These are phyloP conservation scores for Yarrowia hollandica DNA, from an alignment of 805 yeast species.

Conservation along the genomic window DNA sequence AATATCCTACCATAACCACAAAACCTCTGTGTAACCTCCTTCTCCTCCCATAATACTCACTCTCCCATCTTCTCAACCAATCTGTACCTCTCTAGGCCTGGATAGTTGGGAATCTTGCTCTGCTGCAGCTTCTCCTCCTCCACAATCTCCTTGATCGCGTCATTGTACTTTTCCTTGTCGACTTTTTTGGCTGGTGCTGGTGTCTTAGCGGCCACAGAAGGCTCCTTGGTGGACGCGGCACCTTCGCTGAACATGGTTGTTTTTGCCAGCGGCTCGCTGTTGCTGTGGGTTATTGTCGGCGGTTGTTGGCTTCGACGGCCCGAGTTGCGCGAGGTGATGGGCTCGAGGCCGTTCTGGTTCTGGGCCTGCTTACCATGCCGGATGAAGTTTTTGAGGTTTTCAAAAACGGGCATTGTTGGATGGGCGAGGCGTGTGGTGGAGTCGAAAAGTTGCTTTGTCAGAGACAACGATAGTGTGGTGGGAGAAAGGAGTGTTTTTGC, in stretches of 20 bases:
- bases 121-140: slow-evolving; percentile 44
- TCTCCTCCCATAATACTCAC: slow-evolving; percentile 26
- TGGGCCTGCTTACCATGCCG: slow-evolving; percentile 64
- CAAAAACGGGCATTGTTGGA: slow-evolving; percentile 33
- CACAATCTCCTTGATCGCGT: slow-evolving; percentile 44
- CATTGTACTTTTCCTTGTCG: slow-evolving; percentile 40
- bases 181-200: slow-evolving; percentile 30
- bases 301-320: slow-evolving; percentile 23
- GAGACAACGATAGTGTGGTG: slow-evolving; percentile 28
- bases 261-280: slow-evolving; percentile 15
- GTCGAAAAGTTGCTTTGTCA: not conserved
- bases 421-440: not conserved
- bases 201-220: not conserved
- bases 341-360: slow-evolving; percentile 32
- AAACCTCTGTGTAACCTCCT: too few relatives aligned
- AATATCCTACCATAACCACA: too few relatives aligned
- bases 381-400: slow-evolving; percentile 59
- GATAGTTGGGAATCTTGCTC: slow-evolving; percentile 42
- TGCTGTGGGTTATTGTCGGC: slow-evolving; percentile 14
- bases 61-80: slow-evolving; percentile 49
- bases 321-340: slow-evolving; percentile 13
- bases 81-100: slow-evolving; percentile 44
- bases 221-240: slow-evolving; percentile 3
- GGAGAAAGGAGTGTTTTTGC: slow-evolving; percentile 20
- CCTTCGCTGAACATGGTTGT: slow-evolving; percentile 20